phyloP scores from a whole-genome alignment of 768 basidiomycete genomes.

The Kwoniella mangroviensis region DNA sequence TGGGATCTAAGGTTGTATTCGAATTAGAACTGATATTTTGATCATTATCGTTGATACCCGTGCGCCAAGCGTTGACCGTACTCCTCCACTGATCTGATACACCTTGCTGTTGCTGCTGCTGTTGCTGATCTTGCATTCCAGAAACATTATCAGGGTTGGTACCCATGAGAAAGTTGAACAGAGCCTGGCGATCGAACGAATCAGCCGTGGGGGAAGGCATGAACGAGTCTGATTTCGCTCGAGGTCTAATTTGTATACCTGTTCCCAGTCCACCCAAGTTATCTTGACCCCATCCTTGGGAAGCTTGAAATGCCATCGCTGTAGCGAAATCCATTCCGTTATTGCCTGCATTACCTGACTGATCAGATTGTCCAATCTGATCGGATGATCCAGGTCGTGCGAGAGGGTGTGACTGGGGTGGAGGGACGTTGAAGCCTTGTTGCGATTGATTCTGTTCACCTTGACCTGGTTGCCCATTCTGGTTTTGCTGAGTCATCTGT shows the following conservation, averaged over 20 bases:
- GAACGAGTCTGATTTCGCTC: slow-evolving; percentile 52
- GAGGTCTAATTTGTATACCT: slow-evolving; percentile 27
- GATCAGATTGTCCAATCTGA: slow-evolving; percentile 8
- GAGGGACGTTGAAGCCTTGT: slow-evolving; percentile 23
- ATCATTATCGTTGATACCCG: slow-evolving; percentile 20
- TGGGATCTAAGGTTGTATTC: slow-evolving; percentile 39
- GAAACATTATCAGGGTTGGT: not conserved
- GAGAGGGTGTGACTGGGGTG: slow-evolving; percentile 20
- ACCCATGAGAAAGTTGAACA: slow-evolving; percentile 27
- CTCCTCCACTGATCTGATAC: slow-evolving; percentile 34
- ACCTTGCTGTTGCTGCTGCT: slow-evolving; percentile 9
- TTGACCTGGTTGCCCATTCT: slow-evolving; percentile 17
- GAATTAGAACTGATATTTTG: not conserved
- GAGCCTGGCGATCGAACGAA: slow-evolving; percentile 35
- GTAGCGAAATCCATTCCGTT: slow-evolving; percentile 29
- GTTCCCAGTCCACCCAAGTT: slow-evolving; percentile 21
- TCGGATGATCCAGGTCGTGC: slow-evolving; percentile 12
- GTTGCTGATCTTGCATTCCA: not conserved
- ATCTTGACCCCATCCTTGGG: slow-evolving; percentile 25
- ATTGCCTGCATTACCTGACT: slow-evolving; percentile 1
- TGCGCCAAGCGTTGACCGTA: slow-evolving; percentile 42
- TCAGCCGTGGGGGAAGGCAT: slow-evolving; percentile 30
- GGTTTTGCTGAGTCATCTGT: slow-evolving; percentile 25
- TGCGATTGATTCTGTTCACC: slow-evolving; percentile 16
- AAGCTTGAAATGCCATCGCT: slow-evolving; percentile 23